Percentiles rank a stretch among this genome's conserved stretches.
Conservation (phyloP, 352 stramenopile species). For the Phytophthora colocasiae region DNA sequence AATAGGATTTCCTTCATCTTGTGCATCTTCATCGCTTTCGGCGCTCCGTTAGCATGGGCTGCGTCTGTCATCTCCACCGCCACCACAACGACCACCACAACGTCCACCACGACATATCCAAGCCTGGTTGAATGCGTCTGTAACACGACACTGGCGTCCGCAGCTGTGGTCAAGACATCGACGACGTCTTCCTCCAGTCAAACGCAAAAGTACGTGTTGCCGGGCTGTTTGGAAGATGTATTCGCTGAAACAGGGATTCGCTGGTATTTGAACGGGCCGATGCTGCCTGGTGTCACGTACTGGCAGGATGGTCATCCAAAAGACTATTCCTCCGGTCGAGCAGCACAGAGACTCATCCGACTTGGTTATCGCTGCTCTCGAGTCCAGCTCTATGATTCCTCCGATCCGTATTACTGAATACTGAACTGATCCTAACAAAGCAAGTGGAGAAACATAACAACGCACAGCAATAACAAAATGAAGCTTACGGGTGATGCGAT, state of each 20-base stretch:
- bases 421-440: not conserved
- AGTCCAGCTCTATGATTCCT: conserved; percentile 75
- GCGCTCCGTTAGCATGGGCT: not conserved
- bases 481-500: conserved; percentile 32
- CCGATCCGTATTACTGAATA: conserved; percentile 50
- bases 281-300: conserved; percentile 65
- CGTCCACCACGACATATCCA: conserved; percentile 50
- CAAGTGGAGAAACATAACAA: conserved; percentile 9
- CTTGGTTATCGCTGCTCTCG: conserved; percentile 76
- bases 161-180: conserved; percentile 59
- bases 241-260: conserved; percentile 82
- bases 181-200: conserved; percentile 45
- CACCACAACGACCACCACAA: conserved; percentile 21
- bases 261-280: conserved; percentile 80
- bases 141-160: conserved; percentile 65
- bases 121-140: conserved; percentile 81
- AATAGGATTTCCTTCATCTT: conserved; percentile 24
- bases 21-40: conserved; percentile 13
- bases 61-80: conserved; percentile 19
- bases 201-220: conserved; percentile 59
- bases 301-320: conserved; percentile 49
- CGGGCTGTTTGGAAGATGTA: conserved; percentile 81
- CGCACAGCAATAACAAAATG: conserved; percentile 21
- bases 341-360: conserved; percentile 67
- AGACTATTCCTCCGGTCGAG: conserved; percentile 57